Evolutionary conservation across 768 basidiomycete species (phyloP).

Genomic region (Strobilomyces echinocephalus): DNA sequence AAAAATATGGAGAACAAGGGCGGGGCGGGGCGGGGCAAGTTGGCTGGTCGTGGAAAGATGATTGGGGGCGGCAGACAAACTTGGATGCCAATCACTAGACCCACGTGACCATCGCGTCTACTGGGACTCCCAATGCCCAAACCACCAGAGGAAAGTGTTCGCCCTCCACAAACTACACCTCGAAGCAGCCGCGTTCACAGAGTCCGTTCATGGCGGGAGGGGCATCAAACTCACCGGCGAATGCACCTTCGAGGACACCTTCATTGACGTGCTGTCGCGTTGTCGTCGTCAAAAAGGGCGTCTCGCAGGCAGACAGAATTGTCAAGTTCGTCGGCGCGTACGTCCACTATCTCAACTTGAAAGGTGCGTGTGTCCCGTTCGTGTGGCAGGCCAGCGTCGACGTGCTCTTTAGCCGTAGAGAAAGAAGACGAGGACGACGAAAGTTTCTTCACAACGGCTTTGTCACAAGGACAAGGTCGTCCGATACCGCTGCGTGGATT

Average conservation of each 20-base stretch:
- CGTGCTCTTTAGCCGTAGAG: no score
- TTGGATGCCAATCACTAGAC: no score
- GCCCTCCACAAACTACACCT: conserved; percentile 55
- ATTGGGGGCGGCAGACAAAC: no score
- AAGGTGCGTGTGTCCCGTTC: no score
- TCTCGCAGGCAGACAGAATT: conserved; percentile 64
- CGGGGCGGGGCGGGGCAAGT: no score
- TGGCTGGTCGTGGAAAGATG: no score
- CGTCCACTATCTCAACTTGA: no score
- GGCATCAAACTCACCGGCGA: conserved; percentile 66
- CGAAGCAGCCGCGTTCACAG: conserved; percentile 39
- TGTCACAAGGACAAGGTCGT: conserved; percentile 32
- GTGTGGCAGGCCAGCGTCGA: not conserved
- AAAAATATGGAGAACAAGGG: not conserved
- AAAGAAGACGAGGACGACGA: no score
- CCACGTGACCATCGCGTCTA: conserved; percentile 58
- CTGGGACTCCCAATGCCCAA: no score
- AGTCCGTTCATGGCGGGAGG: conserved; percentile 45
- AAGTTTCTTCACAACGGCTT: no score
- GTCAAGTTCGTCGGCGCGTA: conserved; percentile 53
- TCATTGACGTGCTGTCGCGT: conserved; percentile 54
- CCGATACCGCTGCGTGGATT: conserved; percentile 72
- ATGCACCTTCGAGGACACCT: conserved; percentile 62
- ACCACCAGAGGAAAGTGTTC: conserved; percentile 87
- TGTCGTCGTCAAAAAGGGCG: conserved; percentile 77